Evolutionary conservation across 768 basidiomycete genomes (phyloP), one percentile per base, ranked within the genome.

Genomic region (Pleurotus pulmonarius): DNA sequence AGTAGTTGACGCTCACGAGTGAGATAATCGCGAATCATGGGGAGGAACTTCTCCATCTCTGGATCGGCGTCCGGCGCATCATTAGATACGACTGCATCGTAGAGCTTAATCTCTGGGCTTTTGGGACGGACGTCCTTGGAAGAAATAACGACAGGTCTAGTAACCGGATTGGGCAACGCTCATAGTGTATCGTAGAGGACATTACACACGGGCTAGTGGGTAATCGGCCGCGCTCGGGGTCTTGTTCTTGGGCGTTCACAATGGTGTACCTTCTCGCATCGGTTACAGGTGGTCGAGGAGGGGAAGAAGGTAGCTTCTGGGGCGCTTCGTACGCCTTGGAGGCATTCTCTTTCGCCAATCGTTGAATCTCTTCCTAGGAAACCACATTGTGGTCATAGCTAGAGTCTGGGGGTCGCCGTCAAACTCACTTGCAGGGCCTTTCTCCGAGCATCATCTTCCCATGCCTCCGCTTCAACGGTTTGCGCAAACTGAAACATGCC

Each of bases 401-500:
- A 45, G 24, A 13, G 25, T n/a, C 12, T 38, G 47, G 25, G 26
- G 22, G 9, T 34, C 65, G 26, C 26, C 26, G 5, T 29, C 26
- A 29, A 29, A 29, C 73, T 51, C 47, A 88, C 90, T 76, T 90
- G 82, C 15, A 92, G 78, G 40, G 76, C 80, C 63, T 80, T 79
- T 61, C 83, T 78, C 51, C 72, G 68, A 58, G 72, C 67, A 46
- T 78, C 80, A 65, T 89, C 82, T 43, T 86, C 75, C 88, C 88
- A 92, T 26, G 75, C 82, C 34, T 76, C 78, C 24, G 78, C 72
- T 60, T 92, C 90, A 16, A 92, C 84, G 0, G 90, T 92, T 63
- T 86, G 85, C 0, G 88, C 88, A 68, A 90, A 91, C 66, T 91
- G 85, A 62, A 92, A 92, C 24, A 92, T 80, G 43, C 85, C 85